phyloP scores from a whole-genome alignment of 108 stramenopile genomes.

The Skeletonema grethae region DNA sequence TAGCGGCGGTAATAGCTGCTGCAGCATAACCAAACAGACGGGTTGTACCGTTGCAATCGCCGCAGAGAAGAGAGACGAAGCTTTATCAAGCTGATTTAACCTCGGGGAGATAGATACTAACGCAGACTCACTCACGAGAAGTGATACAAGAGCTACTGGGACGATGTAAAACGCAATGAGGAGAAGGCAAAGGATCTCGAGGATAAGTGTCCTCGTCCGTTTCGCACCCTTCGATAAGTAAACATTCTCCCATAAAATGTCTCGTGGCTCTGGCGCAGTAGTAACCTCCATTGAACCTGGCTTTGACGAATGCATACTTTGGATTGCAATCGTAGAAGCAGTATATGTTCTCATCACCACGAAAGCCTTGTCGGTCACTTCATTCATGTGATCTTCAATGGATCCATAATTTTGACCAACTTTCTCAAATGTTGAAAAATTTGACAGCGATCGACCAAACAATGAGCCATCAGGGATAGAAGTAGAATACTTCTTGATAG shows the following conservation, averaged over 20 bases:
- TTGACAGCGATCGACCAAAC: conserved; percentile 67
- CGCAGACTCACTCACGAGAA: conserved; percentile 85
- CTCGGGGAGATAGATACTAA: conserved; percentile 78
- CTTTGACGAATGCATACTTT: conserved; percentile 87
- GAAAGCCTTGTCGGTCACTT: conserved; percentile 93
- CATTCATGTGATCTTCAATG: conserved; percentile 87
- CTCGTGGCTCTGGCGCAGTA: conserved; percentile 88
- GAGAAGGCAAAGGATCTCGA: conserved; percentile 76
- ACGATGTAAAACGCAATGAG: conserved; percentile 84
- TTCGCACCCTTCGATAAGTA: conserved; percentile 84
- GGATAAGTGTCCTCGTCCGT: conserved; percentile 71
- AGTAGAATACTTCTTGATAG: conserved; percentile 69
- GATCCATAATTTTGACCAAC: conserved; percentile 39
- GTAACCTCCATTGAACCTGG: conserved; percentile 87
- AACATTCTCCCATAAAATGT: conserved; percentile 86
- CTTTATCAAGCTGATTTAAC: conserved; percentile 77
- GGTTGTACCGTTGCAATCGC: conserved; percentile 88
- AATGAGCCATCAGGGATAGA: conserved; percentile 63
- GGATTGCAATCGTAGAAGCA: conserved; percentile 91
- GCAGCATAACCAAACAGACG: conserved; percentile 76
- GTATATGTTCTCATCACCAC: conserved; percentile 90
- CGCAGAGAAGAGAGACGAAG: conserved; percentile 78
- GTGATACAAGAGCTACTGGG: conserved; percentile 82
- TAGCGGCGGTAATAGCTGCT: conserved; percentile 84
- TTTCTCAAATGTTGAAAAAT: conserved; percentile 41